A percentile compares a stretch with the other conserved stretches of the same genome.
phyloP scores from a whole-genome alignment of 257 asterid genomes.

The Solanum habrochaites region DNA sequence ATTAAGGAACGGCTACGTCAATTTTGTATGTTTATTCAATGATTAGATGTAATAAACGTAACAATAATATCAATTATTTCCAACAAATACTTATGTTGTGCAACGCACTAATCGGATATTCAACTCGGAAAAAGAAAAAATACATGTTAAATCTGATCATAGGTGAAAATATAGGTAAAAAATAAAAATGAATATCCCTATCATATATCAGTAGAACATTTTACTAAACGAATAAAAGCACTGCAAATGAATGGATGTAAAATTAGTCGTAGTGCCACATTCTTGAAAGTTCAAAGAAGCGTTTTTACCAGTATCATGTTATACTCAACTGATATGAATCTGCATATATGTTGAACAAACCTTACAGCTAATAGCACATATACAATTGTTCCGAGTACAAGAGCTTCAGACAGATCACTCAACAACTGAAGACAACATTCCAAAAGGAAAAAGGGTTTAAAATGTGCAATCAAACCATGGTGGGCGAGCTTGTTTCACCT shows the following conservation, averaged over 20 bases:
- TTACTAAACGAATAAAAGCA: background rate
- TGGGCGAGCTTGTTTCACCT: background rate
- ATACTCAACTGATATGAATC: background rate
- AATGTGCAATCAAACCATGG: background rate
- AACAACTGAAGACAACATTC: background rate
- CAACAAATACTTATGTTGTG: no score
- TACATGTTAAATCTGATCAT: background rate
- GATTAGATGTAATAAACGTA: no score
- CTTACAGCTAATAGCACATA: background rate
- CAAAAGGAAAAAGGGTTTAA: background rate
- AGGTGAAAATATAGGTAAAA: background rate
- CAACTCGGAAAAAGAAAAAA: background rate
- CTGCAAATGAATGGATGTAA: background rate
- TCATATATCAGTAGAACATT: background rate
- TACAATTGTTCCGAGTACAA: background rate
- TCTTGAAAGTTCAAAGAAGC: background rate
- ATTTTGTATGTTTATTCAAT: no score
- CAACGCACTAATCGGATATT: no score
- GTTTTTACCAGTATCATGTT: background rate
- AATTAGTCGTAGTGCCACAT: background rate
- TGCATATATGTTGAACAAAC: background rate
- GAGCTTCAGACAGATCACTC: background rate
- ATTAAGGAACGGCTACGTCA: background rate
- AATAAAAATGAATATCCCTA: background rate
- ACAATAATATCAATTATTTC: no score